Percentiles rank a stretch among this genome's conserved stretches.
These are phyloP conservation scores for Conticribra weissflogii DNA, from an alignment of 108 stramenopile genomes.

Conservation along the genomic window DNA sequence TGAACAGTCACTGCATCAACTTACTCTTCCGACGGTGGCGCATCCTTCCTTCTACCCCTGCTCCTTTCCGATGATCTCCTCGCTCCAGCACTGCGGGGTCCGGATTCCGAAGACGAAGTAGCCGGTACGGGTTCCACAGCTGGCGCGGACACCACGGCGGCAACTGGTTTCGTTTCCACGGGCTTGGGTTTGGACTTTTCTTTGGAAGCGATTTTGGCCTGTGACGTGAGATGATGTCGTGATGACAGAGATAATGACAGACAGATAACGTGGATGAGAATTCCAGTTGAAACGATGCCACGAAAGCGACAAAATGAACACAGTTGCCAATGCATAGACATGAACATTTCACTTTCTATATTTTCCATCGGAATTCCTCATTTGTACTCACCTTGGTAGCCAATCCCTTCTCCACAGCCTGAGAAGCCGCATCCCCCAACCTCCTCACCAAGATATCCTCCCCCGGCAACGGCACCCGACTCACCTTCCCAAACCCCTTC, in stretches of 20 bases:
- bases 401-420: conserved; percentile 86
- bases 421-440: conserved; percentile 77
- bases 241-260: conserved; percentile 5
- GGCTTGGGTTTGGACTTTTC: neutral
- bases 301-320: no score
- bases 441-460: conserved; percentile 77
- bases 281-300: neutral
- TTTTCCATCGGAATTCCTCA: neutral
- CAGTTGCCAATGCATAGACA: neutral
- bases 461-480: conserved; percentile 63
- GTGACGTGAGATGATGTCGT: no score
- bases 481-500: conserved; percentile 64
- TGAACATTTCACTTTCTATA: neutral
- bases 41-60: conserved; percentile 51
- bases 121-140: conserved; percentile 23
- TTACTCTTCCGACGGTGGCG: neutral
- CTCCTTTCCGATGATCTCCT: conserved; percentile 70
- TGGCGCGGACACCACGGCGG: neutral
- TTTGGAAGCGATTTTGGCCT: neutral
- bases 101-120: conserved; percentile 33
- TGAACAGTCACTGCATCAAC: no score
- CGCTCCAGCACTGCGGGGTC: conserved; percentile 76
- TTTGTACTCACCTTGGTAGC: conserved; percentile 61
- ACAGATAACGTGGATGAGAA: neutral
- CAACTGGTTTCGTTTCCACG: neutral